These are phyloP conservation scores for Beauveria sp. DNA, from an alignment of 2,329 filamentous ascomycete genomes.

Conservation along the genomic window DNA sequence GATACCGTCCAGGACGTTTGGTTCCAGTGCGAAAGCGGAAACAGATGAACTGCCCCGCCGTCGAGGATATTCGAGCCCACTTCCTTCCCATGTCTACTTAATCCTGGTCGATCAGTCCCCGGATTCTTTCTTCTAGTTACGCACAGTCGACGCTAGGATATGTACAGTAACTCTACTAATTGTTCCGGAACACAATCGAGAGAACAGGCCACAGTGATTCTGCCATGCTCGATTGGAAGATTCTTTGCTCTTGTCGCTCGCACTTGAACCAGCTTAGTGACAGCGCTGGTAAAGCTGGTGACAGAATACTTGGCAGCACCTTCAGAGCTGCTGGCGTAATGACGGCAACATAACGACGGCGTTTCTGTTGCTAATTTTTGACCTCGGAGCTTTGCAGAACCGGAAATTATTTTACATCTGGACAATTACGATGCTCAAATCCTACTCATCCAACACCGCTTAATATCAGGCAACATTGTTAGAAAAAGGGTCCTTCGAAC, in stretches of 20 bases:
- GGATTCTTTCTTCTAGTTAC: background rate
- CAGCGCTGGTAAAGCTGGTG: background rate
- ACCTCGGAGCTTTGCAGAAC: too few species aligned
- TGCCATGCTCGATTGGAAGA: background rate
- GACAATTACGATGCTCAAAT: background rate
- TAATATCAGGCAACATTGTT: background rate
- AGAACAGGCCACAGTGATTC: background rate
- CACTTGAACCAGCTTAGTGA: background rate
- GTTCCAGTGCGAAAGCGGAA: background rate
- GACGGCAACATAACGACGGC: background rate
- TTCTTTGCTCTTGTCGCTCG: background rate
- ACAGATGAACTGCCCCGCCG: constrained; percentile 8
- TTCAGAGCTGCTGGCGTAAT: background rate
- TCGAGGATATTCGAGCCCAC: constrained; percentile 1
- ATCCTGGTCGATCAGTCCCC: constrained; percentile 5
- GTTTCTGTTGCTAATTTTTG: background rate
- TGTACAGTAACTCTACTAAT: background rate
- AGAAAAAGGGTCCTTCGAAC: background rate
- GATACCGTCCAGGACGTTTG: background rate
- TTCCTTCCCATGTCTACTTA: background rate
- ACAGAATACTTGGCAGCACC: background rate
- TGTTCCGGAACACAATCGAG: background rate
- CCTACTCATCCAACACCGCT: background rate
- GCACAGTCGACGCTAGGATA: background rate
- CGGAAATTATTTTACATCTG: too few species aligned